phyloP scores from a whole-genome alignment of 371 early-diverging fungal genomes.

The Actinomucor elegans region DNA sequence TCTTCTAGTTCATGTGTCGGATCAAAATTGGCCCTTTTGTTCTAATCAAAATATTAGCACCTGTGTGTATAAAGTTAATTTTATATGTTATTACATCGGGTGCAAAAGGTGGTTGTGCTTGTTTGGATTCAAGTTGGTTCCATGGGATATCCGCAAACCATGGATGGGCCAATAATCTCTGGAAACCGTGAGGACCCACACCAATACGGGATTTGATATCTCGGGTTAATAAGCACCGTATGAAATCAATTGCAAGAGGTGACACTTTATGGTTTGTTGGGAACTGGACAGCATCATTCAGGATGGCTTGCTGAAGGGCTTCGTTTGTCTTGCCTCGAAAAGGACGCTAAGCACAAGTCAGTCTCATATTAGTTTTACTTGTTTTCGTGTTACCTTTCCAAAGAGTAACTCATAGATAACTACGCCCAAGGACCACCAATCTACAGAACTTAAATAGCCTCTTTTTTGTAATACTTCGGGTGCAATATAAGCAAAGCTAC shows the following conservation, averaged over 20 bases:
- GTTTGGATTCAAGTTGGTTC: conserved; percentile 54
- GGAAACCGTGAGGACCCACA: conserved; percentile 52
- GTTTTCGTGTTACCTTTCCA: conserved; percentile 45
- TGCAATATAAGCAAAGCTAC: conserved; percentile 79
- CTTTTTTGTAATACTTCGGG: conserved; percentile 76
- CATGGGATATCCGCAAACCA: conserved; percentile 62
- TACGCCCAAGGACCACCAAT: conserved; percentile 93
- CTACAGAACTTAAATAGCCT: conserved; percentile 71
- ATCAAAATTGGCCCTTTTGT: conserved; percentile 86
- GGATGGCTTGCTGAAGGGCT: conserved; percentile 66
- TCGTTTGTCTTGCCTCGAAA: conserved; percentile 84
- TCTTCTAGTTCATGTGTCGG: conserved; percentile 96
- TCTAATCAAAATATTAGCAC: conserved; percentile 22
- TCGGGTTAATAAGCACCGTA: conserved; percentile 57
- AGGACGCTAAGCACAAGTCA: conserved; percentile 78
- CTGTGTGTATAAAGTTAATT: neutral
- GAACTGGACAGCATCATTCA: conserved; percentile 56
- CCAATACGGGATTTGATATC: conserved; percentile 64
- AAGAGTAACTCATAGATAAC: conserved; percentile 61
- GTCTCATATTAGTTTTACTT: no score
- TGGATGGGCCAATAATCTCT: conserved; percentile 56
- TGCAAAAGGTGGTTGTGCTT: conserved; percentile 61
- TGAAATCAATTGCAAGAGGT: conserved; percentile 54
- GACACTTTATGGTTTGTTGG: conserved; percentile 59
- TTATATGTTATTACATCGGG: conserved; percentile 52